These are phyloP conservation scores for Brassica hybrid DNA, from an alignment of 441 rosid species.

Conservation along the genomic window DNA sequence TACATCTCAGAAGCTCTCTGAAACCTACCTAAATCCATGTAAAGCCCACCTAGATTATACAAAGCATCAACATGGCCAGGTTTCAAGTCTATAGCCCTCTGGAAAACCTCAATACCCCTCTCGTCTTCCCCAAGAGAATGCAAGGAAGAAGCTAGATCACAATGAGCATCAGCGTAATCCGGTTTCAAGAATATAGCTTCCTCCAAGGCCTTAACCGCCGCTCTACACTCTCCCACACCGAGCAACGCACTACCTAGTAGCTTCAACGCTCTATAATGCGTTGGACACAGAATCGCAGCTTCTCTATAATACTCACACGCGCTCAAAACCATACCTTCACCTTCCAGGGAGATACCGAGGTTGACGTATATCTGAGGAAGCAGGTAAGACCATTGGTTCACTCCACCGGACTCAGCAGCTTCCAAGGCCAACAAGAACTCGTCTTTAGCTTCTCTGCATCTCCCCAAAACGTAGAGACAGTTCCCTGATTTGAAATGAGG, in stretches of 20 bases:
- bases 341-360: constrained; percentile 34
- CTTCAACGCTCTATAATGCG: constrained; percentile 73
- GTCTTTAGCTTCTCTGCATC: constrained; percentile 76
- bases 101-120: constrained; percentile 96
- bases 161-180: constrained; percentile 95
- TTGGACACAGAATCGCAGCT: too few species aligned
- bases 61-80: constrained; percentile 92
- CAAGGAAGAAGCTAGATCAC: constrained; percentile 93
- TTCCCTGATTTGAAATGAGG: constrained; percentile 94
- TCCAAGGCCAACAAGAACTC: constrained; percentile 83
- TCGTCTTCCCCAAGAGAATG: constrained; percentile 92
- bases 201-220: constrained; percentile 91
- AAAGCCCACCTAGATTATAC: constrained; percentile 94
- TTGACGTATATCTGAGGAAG: constrained; percentile 97
- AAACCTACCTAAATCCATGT: constrained; percentile 96
- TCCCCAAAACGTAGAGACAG: constrained; percentile 78
- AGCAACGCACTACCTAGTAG: constrained; percentile 92
- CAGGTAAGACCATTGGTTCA: constrained; percentile 81
- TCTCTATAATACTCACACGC: too few species aligned
- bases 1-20: constrained; percentile 98
- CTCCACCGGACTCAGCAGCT: constrained; percentile 85
- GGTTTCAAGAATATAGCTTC: constrained; percentile 93
- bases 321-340: too few species aligned
- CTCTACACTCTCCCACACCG: constrained; percentile 93
- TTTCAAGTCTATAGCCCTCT: constrained; percentile 92